A percentile compares a stretch with the other conserved stretches of the same genome.
Conservation (phyloP, 805 yeast genomes). For the Saccharomycopsis selenospora region DNA sequence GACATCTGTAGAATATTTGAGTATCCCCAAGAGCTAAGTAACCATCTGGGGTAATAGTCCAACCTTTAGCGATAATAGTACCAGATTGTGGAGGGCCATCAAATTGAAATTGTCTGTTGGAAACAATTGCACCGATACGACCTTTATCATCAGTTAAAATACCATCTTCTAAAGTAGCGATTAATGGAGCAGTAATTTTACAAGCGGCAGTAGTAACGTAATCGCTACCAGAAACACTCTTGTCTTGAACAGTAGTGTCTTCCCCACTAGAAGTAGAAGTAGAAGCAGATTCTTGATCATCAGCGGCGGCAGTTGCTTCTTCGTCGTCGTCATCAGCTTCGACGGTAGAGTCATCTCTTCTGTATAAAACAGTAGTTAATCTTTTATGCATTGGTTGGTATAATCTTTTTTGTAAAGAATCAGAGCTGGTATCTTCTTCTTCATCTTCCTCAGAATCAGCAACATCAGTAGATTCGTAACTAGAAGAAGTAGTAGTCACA, state of each 20-base stretch:
- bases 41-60: constrained; percentile 48
- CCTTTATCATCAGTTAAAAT: constrained; percentile 48
- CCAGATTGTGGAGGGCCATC: constrained; percentile 77
- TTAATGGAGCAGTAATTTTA: constrained; percentile 37
- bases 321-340: constrained; percentile 29
- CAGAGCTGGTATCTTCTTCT: not conserved
- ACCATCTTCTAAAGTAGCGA: constrained; percentile 43
- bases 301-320: constrained; percentile 1
- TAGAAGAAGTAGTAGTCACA: constrained; percentile 3
- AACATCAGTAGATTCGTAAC: not conserved
- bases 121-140: constrained; percentile 64
- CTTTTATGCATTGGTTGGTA: not conserved
- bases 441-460: constrained; percentile 1
- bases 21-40: constrained; percentile 51
- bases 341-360: constrained; percentile 29
- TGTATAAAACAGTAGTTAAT: not conserved
- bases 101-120: constrained; percentile 70
- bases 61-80: constrained; percentile 54
- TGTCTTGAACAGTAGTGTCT: not conserved
- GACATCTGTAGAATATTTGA: constrained; percentile 56
- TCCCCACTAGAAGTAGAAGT: not conserved
- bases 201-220: constrained; percentile 30
- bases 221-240: not conserved
- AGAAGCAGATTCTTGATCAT: not conserved
- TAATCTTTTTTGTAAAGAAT: not conserved